Base-by-base conservation (phyloP, 176 grass and related monocot species). In the Aegilops sharonensis region DNA sequence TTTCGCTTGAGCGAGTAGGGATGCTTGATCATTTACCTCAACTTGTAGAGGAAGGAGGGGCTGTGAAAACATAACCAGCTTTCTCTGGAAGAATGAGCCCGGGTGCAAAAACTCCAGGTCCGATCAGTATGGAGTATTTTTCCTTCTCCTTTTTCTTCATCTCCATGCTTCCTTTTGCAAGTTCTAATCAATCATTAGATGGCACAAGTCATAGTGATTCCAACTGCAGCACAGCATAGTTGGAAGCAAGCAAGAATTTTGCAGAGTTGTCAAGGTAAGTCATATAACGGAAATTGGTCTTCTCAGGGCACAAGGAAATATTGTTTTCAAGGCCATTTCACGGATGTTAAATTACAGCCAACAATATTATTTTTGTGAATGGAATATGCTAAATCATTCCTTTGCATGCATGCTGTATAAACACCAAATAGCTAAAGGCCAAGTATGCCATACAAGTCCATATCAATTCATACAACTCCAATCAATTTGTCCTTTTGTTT, bases 401-500 rank as follows among this genome's bases (percentile, higher is more conserved):
- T 87, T 75, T 64, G 15, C 45, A 78, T 54, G 17, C 17, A 37
- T 13, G 6, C 0, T 57, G 56, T 56, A 78, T 73, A 48, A 82
- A 65, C n/a, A 73, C 14, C 60, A 75, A 76, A 60, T 76, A 84
- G 57, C n/a, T 68, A 84, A 36, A 61, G 30, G 80, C 25, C 48
- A 61, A 34, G 24, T 76, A 63, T 29, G 59, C 9, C 45, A 81
- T 84, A 81, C 9, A 85, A 82, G 82, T 91, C 77, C 60, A 64
- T 63, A 85, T 87, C 80, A 71, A 79, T 77, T 85, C 90, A 84
- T 85, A 77, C 82, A 91, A 88, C 81, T 91, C 59, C 86, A 91
- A 85, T 91, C 86, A 88, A 88, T 91, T 91, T 76, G 76, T 76
- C 86, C 82, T 72, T 88, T 81, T 88, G 82, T 78, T 85, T 82